Evolutionary conservation across 2,329 filamentous ascomycete genomes (phyloP).

Genomic region (Diaporthe sp.): DNA sequence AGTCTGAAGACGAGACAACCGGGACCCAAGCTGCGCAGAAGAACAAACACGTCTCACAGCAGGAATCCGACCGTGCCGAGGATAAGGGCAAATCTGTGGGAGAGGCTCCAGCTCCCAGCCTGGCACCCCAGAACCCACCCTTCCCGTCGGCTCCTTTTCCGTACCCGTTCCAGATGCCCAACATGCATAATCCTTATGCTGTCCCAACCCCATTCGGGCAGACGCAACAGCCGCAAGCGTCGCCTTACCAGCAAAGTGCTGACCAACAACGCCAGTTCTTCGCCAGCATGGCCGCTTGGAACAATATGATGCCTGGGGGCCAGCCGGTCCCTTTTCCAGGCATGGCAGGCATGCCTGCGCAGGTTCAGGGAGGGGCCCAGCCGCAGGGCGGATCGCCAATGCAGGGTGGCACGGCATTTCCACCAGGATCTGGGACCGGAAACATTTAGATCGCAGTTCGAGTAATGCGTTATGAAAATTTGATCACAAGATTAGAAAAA

Average conservation of each 20-base stretch:
- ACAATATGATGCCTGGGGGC: not conserved
- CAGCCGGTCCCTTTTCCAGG: not conserved
- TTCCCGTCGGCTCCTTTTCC: not conserved
- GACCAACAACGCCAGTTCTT: not conserved
- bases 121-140: not conserved
- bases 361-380: not conserved
- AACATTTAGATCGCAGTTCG: too few relatives aligned
- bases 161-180: not conserved
- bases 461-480: too few relatives aligned
- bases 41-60: not conserved
- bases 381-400: not conserved
- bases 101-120: not conserved
- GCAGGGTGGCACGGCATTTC: not conserved
- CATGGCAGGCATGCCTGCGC: not conserved
- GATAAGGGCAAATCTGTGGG: not conserved
- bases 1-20: not conserved
- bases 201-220: not conserved
- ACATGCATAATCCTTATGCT: not conserved
- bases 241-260: not conserved
- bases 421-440: not conserved
- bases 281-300: slow-evolving; percentile 6
- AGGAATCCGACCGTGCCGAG: not conserved
- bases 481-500: too few relatives aligned
- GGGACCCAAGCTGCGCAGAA: not conserved
- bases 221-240: not conserved